These are phyloP conservation scores for Ramularia endophylla DNA, from an alignment of 2,329 filamentous ascomycete genomes.

Conservation along the genomic window DNA sequence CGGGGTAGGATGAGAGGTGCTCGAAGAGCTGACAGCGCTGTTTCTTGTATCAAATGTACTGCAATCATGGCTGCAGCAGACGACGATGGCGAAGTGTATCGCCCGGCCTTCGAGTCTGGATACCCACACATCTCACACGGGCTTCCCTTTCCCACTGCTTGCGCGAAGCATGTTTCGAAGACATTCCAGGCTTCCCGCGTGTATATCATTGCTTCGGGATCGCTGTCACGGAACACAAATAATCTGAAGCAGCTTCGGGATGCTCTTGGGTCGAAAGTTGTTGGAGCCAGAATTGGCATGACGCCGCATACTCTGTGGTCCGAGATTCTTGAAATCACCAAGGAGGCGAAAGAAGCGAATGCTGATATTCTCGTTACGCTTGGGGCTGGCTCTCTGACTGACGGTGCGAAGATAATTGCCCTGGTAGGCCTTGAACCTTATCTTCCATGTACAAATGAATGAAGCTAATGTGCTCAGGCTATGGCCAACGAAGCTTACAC, in stretches of 20 bases:
- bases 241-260: slow-evolving; percentile 37
- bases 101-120: slow-evolving; percentile 1
- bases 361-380: slow-evolving; percentile 50
- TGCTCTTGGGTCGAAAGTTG: slow-evolving; percentile 39
- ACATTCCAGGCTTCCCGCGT: slow-evolving; percentile 42
- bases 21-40: background rate
- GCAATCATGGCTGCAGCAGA: background rate
- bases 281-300: slow-evolving; percentile 47
- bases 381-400: slow-evolving; percentile 51
- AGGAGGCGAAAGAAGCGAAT: slow-evolving; percentile 33
- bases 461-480: slow-evolving; percentile 1
- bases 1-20: no score
- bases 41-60: background rate
- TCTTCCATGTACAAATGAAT: background rate
- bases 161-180: slow-evolving; percentile 40
- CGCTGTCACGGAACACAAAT: slow-evolving; percentile 43
- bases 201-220: slow-evolving; percentile 48
- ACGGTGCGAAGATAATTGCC: slow-evolving; percentile 49
- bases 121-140: slow-evolving; percentile 44
- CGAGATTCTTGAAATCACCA: slow-evolving; percentile 45
- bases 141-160: slow-evolving; percentile 41
- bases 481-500: slow-evolving; percentile 11
- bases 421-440: slow-evolving; percentile 32
- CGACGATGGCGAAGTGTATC: slow-evolving; percentile 6
- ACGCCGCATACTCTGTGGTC: slow-evolving; percentile 50